A percentile compares a stretch with the other conserved stretches of the same genome.
Conservation (phyloP, 2,329 filamentous ascomycete species). For the Bipolaris oryzae region DNA sequence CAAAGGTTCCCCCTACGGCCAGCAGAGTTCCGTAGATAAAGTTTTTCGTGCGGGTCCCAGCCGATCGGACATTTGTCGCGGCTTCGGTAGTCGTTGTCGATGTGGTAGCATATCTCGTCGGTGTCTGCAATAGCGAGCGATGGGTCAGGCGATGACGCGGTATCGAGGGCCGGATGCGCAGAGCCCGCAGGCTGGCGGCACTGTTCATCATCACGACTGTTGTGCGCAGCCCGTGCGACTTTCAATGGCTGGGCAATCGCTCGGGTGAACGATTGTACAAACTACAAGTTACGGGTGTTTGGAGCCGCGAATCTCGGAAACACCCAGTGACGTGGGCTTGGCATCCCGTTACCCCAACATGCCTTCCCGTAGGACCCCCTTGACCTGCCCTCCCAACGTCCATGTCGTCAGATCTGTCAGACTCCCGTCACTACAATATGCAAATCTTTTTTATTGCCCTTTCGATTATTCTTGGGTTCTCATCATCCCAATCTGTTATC, state of each 20-base stretch:
- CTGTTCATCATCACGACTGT: conserved; percentile 32
- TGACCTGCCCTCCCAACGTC: background rate
- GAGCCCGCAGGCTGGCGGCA: conserved; percentile 36
- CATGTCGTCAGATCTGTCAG: background rate
- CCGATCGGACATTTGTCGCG: conserved; percentile 47
- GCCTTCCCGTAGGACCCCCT: background rate
- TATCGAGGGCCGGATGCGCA: conserved; percentile 35
- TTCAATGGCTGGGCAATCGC: conserved; percentile 29
- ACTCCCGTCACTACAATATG: background rate
- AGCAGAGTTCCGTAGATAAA: conserved; percentile 61
- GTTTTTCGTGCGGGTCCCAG: conserved; percentile 56
- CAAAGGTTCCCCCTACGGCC: conserved; percentile 53
- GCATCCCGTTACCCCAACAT: background rate
- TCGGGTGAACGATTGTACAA: conserved; percentile 3
- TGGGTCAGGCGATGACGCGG: conserved; percentile 22
- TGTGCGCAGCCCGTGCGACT: conserved; percentile 24
- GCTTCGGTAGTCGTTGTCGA: conserved; percentile 25
- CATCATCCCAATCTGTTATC: background rate
- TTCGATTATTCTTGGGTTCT: background rate
- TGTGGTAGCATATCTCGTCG: conserved; percentile 32
- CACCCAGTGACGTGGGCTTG: conserved; percentile 16
- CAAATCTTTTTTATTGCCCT: too few species aligned
- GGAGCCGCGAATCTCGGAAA: conserved; percentile 6
- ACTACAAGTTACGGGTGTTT: background rate
- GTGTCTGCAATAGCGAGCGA: conserved; percentile 20